A percentile compares a stretch with the other conserved stretches of the same genome.
Evolutionary conservation across 352 stramenopile genomes (phyloP).

Genomic region (Globisporangium irregulare): DNA sequence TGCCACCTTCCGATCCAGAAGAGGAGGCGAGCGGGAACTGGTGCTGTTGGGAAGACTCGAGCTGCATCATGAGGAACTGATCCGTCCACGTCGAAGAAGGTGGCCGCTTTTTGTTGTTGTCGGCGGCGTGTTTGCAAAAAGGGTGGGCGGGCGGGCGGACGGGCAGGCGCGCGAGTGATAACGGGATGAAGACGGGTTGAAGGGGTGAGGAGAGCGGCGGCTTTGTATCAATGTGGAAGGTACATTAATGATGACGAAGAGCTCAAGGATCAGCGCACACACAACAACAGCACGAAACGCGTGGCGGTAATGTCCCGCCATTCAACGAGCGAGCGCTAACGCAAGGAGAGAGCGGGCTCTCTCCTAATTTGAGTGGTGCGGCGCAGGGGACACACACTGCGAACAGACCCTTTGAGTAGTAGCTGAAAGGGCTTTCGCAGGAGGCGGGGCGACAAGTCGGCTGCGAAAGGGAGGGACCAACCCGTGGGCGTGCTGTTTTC

Average conservation of each 20-base stretch:
- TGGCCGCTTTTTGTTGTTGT: neutral
- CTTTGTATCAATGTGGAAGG: conserved; percentile 1
- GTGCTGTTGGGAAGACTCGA: neutral
- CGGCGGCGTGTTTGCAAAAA: neutral
- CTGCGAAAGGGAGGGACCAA: neutral
- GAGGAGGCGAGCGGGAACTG: neutral
- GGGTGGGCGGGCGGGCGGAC: no score
- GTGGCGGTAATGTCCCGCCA: neutral
- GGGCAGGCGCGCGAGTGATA: no score
- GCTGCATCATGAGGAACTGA: neutral
- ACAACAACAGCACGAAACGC: neutral
- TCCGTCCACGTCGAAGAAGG: neutral
- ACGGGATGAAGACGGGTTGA: neutral
- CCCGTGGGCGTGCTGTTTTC: neutral
- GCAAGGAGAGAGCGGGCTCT: neutral
- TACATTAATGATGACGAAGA: neutral
- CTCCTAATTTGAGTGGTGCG: neutral
- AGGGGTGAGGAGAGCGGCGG: neutral
- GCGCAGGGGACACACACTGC: neutral
- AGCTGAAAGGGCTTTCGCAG: neutral
- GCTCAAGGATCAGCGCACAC: neutral
- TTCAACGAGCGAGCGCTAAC: neutral
- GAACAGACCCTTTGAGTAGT: neutral
- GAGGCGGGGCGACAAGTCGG: neutral
- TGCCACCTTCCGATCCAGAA: neutral